phyloP scores from a whole-genome alignment of 495 filamentous ascomycete species.

The Penicillium silybi region DNA sequence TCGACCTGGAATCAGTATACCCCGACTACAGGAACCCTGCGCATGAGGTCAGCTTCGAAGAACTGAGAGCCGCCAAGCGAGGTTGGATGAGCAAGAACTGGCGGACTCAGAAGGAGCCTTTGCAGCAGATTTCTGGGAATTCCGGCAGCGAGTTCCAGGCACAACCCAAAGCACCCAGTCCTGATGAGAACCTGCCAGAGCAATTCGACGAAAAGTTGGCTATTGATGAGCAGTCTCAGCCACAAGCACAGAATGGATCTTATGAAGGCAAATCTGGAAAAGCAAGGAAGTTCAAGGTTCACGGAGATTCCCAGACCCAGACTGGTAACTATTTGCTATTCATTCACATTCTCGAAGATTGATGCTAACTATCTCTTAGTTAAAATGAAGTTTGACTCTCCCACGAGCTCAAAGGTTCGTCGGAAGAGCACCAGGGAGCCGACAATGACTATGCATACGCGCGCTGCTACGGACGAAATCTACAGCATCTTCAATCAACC shows the following conservation, averaged over 20 bases:
- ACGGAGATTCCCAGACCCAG: slow-evolving; percentile 61
- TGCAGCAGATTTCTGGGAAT: slow-evolving; percentile 41
- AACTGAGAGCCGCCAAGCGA: slow-evolving; percentile 72
- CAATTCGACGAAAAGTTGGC: slow-evolving; percentile 28
- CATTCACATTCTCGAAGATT: background rate
- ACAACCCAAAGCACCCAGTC: slow-evolving; percentile 7
- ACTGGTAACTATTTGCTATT: slow-evolving; percentile 55
- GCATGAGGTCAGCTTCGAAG: slow-evolving; percentile 82
- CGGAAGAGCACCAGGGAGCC: slow-evolving; percentile 74
- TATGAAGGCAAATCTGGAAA: slow-evolving; percentile 36
- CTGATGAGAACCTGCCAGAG: slow-evolving; percentile 21
- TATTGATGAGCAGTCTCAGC: slow-evolving; percentile 18
- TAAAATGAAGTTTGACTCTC: slow-evolving; percentile 88
- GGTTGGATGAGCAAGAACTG: slow-evolving; percentile 76
- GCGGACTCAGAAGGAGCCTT: slow-evolving; percentile 39
- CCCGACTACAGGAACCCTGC: slow-evolving; percentile 64
- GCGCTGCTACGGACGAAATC: slow-evolving; percentile 92
- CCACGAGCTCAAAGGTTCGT: slow-evolving; percentile 69
- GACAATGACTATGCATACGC: slow-evolving; percentile 96
- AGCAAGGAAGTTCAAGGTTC: slow-evolving; percentile 68
- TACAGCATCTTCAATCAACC: slow-evolving; percentile 96
- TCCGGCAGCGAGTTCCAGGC: slow-evolving; percentile 10
- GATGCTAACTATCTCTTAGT: slow-evolving; percentile 42
- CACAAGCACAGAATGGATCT: slow-evolving; percentile 30
- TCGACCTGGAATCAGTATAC: slow-evolving; percentile 80